Base-by-base conservation (phyloP, 805 yeast species). In the Ogataea parapolymorpha region DNA sequence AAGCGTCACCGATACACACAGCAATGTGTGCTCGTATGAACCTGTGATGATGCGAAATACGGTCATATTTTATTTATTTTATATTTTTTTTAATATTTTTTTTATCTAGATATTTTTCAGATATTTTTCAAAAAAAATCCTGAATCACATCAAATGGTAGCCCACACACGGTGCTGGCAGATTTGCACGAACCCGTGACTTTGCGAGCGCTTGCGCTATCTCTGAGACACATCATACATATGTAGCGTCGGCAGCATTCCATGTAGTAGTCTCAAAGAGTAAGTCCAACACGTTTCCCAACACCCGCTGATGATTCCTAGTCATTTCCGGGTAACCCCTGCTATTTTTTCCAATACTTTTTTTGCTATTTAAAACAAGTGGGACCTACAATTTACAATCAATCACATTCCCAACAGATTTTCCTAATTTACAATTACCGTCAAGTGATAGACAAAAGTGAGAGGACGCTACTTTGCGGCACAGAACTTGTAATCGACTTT, bases 1-100 rank as follows among this genome's bases (percentile, higher is more conserved):
- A 18, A 87, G 54, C n/a, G 81, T 74, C 32, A 87, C 67, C 1
- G 96, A 86, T 12, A 89, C 71, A 69, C 97, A 89, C 29, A 90
- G 67, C 34, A 93, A 65, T 48, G 89, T 87, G 66, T 93, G 99
- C 66, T 93, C 99, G 56, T 93, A 93, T 0, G 97, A 89, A 18
- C 99, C 99, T 10, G 87, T 95, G 54, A 91, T 75, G 17, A 93
- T 80, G 59, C 99, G 74, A 51, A 91, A 84, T 14, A 32, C 33
- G n/a, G 30, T 39, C 42, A 39, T 39, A 37, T 20, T 27, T 39
- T 32, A 14, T 17, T 20, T 27, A 16, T 32, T 32, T 27, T 15
- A 15, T 15, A 15, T 15, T 15, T 17, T 14, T 23, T 13, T 5
- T 6, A 36, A 34, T 31, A 24, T 36, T 35, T 35, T 16, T 25